Conservation (phyloP, 495 filamentous ascomycete species). For the Hyaloscypha bicolor region DNA sequence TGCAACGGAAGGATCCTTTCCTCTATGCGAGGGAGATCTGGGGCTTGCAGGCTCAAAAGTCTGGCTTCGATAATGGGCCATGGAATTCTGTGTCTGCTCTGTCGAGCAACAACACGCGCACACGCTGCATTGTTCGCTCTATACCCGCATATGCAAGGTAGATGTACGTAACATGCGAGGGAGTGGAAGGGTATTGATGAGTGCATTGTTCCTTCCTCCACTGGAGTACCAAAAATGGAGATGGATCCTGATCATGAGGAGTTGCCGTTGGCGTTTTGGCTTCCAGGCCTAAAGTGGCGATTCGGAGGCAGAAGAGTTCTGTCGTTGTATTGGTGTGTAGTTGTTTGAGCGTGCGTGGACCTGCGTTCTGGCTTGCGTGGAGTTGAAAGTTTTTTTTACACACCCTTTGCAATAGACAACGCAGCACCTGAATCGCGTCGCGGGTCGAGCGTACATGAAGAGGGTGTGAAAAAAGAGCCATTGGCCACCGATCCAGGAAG, state of each 20-base stretch:
- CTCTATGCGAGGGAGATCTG: too few relatives aligned
- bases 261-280: neutral
- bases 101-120: neutral
- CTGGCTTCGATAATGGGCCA: neutral
- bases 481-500: neutral
- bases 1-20: neutral
- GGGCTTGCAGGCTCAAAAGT: neutral
- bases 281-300: neutral
- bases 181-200: neutral
- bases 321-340: neutral
- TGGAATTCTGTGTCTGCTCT: too few relatives aligned
- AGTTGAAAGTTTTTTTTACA: neutral
- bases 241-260: neutral
- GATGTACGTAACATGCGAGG: neutral
- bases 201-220: neutral
- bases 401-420: neutral
- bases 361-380: neutral
- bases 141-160: neutral
- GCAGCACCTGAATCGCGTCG: neutral
- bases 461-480: neutral
- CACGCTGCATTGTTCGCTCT: neutral
- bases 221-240: neutral
- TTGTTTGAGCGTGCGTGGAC: slow-evolving; percentile 1
- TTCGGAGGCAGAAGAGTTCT: neutral
- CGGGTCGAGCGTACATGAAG: neutral